A percentile compares a stretch with the other conserved stretches of the same genome.
phyloP scores from a whole-genome alignment of 2,329 filamentous ascomycete genomes.

The Ascosphaera pollenicola region DNA sequence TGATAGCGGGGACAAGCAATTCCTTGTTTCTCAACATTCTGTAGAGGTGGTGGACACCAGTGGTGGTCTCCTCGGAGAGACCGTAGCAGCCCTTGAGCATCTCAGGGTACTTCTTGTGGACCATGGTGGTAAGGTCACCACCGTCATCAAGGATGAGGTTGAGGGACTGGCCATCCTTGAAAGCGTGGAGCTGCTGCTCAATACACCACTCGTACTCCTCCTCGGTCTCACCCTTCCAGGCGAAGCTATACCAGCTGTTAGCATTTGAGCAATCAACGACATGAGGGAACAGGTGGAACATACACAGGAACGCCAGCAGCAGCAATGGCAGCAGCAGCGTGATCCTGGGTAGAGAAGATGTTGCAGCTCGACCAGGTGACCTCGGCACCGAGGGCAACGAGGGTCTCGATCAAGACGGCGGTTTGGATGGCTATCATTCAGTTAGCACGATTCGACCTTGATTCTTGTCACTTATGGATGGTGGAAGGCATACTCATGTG shows the following conservation, averaged over 20 bases:
- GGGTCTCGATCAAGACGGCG: slow-evolving; percentile 96
- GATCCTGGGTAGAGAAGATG: slow-evolving; percentile 99
- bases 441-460: too few species aligned
- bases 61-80: slow-evolving; percentile 99
- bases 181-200: slow-evolving; percentile 90
- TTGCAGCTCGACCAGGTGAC: slow-evolving; percentile 99
- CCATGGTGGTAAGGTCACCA: slow-evolving; percentile 86
- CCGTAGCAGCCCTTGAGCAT: slow-evolving; percentile 96
- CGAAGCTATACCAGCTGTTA: slow-evolving; percentile 26
- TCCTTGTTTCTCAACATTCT: slow-evolving; percentile 80
- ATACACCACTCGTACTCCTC: slow-evolving; percentile 99
- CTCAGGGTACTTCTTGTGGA: slow-evolving; percentile 97
- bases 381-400: slow-evolving; percentile 84
- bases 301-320: slow-evolving; percentile 73
- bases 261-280: slow-evolving; percentile 2
- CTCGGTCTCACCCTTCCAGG: slow-evolving; percentile 85
- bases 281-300: slow-evolving; percentile 18
- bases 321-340: slow-evolving; percentile 93
- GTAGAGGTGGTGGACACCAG: slow-evolving; percentile 98
- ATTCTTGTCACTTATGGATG: too few species aligned
- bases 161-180: slow-evolving; percentile 90
- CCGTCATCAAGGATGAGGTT: slow-evolving; percentile 99
- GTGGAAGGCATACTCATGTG: slow-evolving; percentile 51
- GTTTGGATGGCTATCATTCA: slow-evolving; percentile 62
- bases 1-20: slow-evolving; percentile 88